These are phyloP conservation scores for Debaryomyces psychrophilus DNA, from an alignment of 1,139 yeast species.

Conservation along the genomic window DNA sequence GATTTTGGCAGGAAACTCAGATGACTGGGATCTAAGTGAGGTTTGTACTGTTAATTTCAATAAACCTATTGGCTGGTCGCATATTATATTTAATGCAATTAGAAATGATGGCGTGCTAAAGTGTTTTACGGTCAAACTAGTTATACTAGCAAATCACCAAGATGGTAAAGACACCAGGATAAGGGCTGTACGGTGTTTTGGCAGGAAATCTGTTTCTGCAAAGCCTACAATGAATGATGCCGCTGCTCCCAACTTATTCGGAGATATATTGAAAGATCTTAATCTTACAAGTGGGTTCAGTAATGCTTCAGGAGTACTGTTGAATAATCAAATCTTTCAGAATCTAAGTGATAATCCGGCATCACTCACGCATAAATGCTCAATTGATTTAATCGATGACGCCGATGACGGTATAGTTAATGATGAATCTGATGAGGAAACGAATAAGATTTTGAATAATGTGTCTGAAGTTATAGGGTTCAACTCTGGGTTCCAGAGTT, in stretches of 20 bases:
- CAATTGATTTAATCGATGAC: constrained; percentile 3
- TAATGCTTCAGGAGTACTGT: constrained; percentile 33
- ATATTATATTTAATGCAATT: constrained; percentile 65
- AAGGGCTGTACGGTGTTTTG: constrained; percentile 60
- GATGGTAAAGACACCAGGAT: constrained; percentile 96
- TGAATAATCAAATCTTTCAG: constrained; percentile 22
- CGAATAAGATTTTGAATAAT: constrained; percentile 35
- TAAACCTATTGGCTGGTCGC: constrained; percentile 88
- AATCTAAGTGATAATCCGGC: constrained; percentile 9
- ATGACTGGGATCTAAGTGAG: constrained; percentile 76
- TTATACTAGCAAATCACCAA: constrained; percentile 83
- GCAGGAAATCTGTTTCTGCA: constrained; percentile 29
- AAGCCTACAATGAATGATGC: constrained; percentile 7
- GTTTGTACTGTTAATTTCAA: constrained; percentile 68
- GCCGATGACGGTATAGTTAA: constrained; percentile 12
- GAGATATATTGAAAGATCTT: constrained; percentile 33
- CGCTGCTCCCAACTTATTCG: constrained; percentile 11
- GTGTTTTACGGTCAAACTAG: constrained; percentile 70
- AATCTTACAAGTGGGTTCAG: constrained; percentile 32
- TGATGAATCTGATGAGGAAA: constrained; percentile 21
- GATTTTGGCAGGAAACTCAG: constrained; percentile 80
- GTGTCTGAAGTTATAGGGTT: constrained; percentile 47
- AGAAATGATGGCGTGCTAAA: constrained; percentile 64
- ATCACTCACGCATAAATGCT: background rate
- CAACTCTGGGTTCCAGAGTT: constrained; percentile 47